Conservation (phyloP, 2,329 filamentous ascomycete genomes). For the Monosporascus cannonballus region DNA sequence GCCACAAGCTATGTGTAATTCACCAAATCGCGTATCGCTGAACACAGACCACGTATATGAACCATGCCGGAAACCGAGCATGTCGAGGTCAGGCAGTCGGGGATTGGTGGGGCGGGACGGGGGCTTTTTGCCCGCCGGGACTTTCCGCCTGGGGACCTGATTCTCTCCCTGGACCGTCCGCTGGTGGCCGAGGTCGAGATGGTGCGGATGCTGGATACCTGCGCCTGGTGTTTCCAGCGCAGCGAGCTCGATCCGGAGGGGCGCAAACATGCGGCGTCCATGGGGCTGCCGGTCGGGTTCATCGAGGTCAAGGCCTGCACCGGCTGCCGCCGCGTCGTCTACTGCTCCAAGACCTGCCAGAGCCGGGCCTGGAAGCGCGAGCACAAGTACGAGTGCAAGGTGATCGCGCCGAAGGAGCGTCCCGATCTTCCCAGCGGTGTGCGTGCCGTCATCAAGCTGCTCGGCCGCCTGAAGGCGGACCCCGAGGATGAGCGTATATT, state of each 20-base stretch:
- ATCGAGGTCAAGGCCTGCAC: constrained; percentile 19
- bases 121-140: constrained; percentile 19
- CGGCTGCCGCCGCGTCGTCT: constrained; percentile 16
- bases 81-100: constrained; percentile 17
- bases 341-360: constrained; percentile 24
- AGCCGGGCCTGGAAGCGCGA: constrained; percentile 22
- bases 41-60: neutral
- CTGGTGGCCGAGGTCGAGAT: constrained; percentile 18
- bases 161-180: constrained; percentile 17
- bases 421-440: constrained; percentile 15
- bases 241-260: constrained; percentile 13
- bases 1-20: no score
- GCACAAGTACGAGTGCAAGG: constrained; percentile 23
- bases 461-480: constrained; percentile 18
- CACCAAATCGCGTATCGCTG: no score
- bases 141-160: constrained; percentile 18
- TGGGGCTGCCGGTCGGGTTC: constrained; percentile 20
- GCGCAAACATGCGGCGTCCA: constrained; percentile 10
- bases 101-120: constrained; percentile 16
- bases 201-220: constrained; percentile 19
- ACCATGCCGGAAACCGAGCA: constrained; percentile 6
- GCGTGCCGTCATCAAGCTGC: constrained; percentile 19
- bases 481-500: constrained; percentile 5
- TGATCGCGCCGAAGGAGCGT: constrained; percentile 15
- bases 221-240: constrained; percentile 23